phyloP scores from a whole-genome alignment of 2,329 filamentous ascomycete species.

The Drechslerella dactyloides region DNA sequence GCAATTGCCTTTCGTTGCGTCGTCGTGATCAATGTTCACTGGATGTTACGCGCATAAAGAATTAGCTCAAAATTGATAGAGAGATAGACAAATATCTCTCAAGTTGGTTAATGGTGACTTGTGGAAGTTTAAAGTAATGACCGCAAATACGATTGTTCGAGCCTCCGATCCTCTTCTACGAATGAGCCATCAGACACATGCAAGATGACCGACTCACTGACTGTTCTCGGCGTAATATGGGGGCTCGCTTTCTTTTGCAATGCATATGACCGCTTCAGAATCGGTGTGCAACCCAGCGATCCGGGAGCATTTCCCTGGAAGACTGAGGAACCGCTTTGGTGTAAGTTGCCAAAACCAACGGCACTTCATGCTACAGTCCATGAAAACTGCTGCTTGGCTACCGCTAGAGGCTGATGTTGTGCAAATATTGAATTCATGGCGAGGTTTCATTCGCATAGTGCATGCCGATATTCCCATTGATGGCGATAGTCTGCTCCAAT shows the following conservation, averaged over 20 bases:
- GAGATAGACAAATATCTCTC: no score
- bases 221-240: background rate
- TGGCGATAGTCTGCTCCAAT: background rate
- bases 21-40: no score
- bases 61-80: no score
- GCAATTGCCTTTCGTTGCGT: no score
- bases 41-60: no score
- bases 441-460: slow-evolving; percentile 14
- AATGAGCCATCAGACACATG: background rate
- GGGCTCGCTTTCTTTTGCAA: background rate
- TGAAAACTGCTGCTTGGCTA: background rate
- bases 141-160: no score
- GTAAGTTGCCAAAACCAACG: slow-evolving; percentile 7
- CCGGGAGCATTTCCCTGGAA: slow-evolving; percentile 24
- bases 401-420: no score
- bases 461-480: slow-evolving; percentile 26
- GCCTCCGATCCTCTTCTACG: no score
- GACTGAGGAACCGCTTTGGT: slow-evolving; percentile 34
- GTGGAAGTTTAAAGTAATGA: no score
- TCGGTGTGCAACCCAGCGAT: slow-evolving; percentile 29
- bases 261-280: slow-evolving; percentile 32
- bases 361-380: background rate
- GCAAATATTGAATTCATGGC: no score
- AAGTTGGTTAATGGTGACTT: no score
- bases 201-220: background rate